A percentile compares a stretch with the other conserved stretches of the same genome.
Conservation (phyloP, 2,329 filamentous ascomycete species). For the Eurotiales sp. region DNA sequence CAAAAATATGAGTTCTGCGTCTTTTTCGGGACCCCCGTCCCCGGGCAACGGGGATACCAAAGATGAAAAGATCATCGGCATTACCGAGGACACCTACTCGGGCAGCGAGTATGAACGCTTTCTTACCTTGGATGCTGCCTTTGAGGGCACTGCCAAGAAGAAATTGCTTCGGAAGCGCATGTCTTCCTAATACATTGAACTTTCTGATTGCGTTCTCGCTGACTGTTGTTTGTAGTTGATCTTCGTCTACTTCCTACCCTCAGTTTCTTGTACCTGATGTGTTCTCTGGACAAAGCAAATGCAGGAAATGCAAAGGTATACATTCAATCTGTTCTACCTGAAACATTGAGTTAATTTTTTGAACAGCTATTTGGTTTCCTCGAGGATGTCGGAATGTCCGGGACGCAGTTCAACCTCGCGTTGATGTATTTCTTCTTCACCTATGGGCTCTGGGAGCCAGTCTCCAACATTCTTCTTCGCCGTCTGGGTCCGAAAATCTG, state of each 20-base stretch:
- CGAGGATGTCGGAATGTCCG: slow-evolving; percentile 55
- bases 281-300: slow-evolving; percentile 70
- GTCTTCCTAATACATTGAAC: not conserved
- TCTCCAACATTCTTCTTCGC: slow-evolving; percentile 30
- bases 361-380: slow-evolving; percentile 50
- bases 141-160: slow-evolving; percentile 3
- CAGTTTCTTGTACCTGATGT: slow-evolving; percentile 65
- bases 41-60: not conserved
- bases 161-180: slow-evolving; percentile 1
- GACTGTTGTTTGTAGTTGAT: slow-evolving; percentile 46
- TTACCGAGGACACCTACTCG: not conserved
- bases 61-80: not conserved
- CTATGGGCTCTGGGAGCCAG: slow-evolving; percentile 19
- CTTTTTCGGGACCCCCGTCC: not conserved
- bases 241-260: slow-evolving; percentile 63
- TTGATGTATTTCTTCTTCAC: slow-evolving; percentile 31
- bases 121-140: not conserved
- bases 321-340: not conserved
- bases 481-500: slow-evolving; percentile 36
- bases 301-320: slow-evolving; percentile 69
- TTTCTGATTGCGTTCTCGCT: not conserved
- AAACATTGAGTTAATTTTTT: not conserved
- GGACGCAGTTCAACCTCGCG: slow-evolving; percentile 64
- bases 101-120: slow-evolving; percentile 4
- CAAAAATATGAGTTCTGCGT: not conserved